Evolutionary conservation across 345 rosid genomes (phyloP).

Genomic region (Melaleuca quinquenervia): DNA sequence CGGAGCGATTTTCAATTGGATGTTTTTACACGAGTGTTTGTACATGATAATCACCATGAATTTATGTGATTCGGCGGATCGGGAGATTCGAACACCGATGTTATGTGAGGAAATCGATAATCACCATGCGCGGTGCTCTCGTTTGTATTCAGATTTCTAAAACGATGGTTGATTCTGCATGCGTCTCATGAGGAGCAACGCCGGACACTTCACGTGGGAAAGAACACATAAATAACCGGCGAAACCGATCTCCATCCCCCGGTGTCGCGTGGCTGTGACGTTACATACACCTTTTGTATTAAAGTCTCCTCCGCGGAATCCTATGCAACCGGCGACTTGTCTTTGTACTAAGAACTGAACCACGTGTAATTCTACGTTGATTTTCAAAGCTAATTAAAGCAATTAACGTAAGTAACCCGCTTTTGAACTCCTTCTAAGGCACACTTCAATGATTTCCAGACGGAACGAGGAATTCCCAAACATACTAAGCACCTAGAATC

Average conservation of each 20-base stretch:
- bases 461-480: background rate
- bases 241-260: background rate
- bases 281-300: background rate
- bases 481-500: background rate
- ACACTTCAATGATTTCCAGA: no score
- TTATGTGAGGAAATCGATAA: background rate
- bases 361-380: background rate
- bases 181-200: background rate
- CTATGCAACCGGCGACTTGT: background rate
- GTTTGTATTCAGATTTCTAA: no score
- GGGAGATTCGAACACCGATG: rapidly evolving
- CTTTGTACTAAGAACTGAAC: background rate
- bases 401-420: background rate
- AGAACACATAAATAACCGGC: background rate
- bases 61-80: no score
- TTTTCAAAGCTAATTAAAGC: background rate
- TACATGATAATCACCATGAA: no score
- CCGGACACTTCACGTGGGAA: conserved; percentile 1
- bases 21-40: no score
- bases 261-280: background rate
- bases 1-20: no score
- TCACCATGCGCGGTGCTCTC: no score
- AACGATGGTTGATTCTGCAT: background rate
- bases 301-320: background rate
- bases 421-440: background rate